These are phyloP conservation scores for Wickerhamiella musiphila DNA, from an alignment of 805 yeast genomes.

Conservation along the genomic window DNA sequence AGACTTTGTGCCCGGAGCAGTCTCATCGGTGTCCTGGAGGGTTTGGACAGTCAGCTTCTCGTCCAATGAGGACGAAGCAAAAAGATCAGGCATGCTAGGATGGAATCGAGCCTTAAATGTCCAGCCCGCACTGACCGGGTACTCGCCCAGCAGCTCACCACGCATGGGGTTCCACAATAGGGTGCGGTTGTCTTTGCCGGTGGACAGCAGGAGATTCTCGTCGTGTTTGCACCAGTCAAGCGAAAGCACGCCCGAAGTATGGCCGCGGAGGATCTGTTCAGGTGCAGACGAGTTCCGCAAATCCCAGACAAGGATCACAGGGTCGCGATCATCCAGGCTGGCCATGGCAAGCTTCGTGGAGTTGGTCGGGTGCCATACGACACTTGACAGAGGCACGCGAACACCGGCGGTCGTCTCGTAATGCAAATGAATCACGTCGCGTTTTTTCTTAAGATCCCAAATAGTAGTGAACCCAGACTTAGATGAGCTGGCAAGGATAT, in stretches of 20 bases:
- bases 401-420: conserved; percentile 32
- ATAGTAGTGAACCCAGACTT: conserved; percentile 73
- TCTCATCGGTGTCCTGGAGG: conserved; percentile 54
- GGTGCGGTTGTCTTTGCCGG: conserved; percentile 83
- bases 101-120: conserved; percentile 78
- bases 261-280: conserved; percentile 56
- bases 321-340: conserved; percentile 51
- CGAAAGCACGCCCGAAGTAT: conserved; percentile 72
- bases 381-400: conserved; percentile 57
- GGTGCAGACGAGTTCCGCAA: conserved; percentile 89
- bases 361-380: conserved; percentile 89
- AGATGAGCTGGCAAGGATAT: conserved; percentile 83
- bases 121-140: conserved; percentile 90
- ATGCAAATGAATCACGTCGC: conserved; percentile 74
- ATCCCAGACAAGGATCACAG: conserved; percentile 83
- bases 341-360: conserved; percentile 81
- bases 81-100: conserved; percentile 71
- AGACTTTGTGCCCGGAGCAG: conserved; percentile 16
- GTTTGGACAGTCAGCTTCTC: conserved; percentile 69
- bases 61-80: conserved; percentile 51
- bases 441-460: conserved; percentile 80
- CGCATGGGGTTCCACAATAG: conserved; percentile 76
- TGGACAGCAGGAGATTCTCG: conserved; percentile 58
- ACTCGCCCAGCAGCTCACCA: conserved; percentile 62
- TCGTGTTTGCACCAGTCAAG: conserved; percentile 89